Evolutionary conservation across 2,329 filamentous ascomycete genomes (phyloP), one percentile per base, ranked within the genome.

Genomic region (Aspergillus sp.): DNA sequence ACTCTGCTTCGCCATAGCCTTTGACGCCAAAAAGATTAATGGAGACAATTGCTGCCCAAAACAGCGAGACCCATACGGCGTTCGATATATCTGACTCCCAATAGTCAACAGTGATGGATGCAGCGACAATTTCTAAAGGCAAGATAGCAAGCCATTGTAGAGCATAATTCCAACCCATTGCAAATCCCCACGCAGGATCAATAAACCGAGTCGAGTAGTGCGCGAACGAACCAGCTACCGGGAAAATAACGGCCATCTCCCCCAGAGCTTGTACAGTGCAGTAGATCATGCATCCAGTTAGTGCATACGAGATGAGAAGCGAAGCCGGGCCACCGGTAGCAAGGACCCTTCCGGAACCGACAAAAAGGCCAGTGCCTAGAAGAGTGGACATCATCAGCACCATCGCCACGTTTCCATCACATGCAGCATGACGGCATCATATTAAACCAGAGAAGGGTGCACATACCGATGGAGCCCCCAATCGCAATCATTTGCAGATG

Each of bases 401-500:
- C 30, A 30, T 49, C 19, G n/a, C 8, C 8, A 11, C 15, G 5
- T 34, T 34, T 37, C 24, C 34, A 49, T 6, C 24, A 15, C 17
- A n/a, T 12, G 11, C 34, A 39, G 17, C 42, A 12, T 19, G 1
- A 7, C 27, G 13, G 22, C 24, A n/a, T 9, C 22, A 46, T 46
- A 7, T 17, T 30, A 37, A 30, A 33, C 37, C 19, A 2, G 19
- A 17, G 19, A 44, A 49, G n/a, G 13, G 20, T 53, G 42, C 19
- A 11, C 74, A 55, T 78, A 85, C 89, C 90, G 68, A 96, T 96
- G 11, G 90, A 93, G 44, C 93, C 93, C 66, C 92, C 92, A 65
- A 97, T 96, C 13, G 93, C 93, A 80, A 97, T 97, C 93, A 97
- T 97, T 79, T 97, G 93, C 71, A 97, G 72, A 79, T 98, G 93